phyloP scores from a whole-genome alignment of 2,329 filamentous ascomycete species.

The Chrysosphaeria jannelii region DNA sequence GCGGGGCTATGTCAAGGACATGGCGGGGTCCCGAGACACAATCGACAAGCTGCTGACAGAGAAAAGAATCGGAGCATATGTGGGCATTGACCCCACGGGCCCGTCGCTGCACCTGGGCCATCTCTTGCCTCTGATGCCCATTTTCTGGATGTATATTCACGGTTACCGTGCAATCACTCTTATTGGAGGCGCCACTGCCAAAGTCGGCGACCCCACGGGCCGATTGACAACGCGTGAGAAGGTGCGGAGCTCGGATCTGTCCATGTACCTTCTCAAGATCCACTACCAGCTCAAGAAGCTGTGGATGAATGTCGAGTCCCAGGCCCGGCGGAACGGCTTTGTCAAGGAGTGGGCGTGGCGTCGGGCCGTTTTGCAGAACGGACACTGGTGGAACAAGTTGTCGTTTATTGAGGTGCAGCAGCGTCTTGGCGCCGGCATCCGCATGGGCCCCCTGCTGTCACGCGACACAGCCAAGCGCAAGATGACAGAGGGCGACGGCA shows the following conservation, averaged over 20 bases:
- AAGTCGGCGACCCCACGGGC: constrained; percentile 51
- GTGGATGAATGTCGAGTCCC: constrained; percentile 39
- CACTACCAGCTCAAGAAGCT: constrained; percentile 39
- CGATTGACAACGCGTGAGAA: constrained; percentile 29
- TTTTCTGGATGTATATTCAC: constrained; percentile 61
- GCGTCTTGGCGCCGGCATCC: constrained; percentile 39
- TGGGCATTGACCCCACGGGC: constrained; percentile 59
- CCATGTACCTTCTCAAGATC: constrained; percentile 35
- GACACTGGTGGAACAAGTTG: constrained; percentile 46
- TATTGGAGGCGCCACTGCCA: constrained; percentile 44
- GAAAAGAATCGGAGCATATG: constrained; percentile 43
- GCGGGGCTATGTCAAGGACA: constrained; percentile 42
- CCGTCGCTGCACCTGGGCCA: constrained; percentile 56
- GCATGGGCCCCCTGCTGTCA: constrained; percentile 63
- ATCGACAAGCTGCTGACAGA: constrained; percentile 32
- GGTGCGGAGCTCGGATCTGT: constrained; percentile 18
- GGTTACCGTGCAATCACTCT: constrained; percentile 38
- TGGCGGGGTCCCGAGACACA: constrained; percentile 28
- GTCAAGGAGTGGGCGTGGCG: constrained; percentile 31
- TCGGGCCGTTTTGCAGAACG: constrained; percentile 50
- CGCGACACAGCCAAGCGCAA: constrained; percentile 52
- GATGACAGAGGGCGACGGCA: constrained; percentile 60
- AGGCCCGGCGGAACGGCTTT: constrained; percentile 35
- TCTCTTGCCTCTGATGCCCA: constrained; percentile 49
- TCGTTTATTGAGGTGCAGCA: constrained; percentile 46